phyloP scores from a whole-genome alignment of 495 filamentous ascomycete species.

The Aspergillus cavernicola region DNA sequence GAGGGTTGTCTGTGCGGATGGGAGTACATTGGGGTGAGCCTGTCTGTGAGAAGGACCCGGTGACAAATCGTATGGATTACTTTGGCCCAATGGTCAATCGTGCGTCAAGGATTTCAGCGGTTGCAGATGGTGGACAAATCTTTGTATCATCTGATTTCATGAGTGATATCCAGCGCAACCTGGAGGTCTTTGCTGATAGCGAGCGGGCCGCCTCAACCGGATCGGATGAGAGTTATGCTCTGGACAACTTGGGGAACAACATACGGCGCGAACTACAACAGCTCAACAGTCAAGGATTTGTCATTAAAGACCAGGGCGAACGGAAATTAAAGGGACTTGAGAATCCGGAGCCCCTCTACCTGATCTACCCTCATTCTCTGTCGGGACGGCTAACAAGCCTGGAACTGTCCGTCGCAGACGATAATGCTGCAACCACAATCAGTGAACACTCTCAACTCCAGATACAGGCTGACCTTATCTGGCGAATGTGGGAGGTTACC shows the following conservation, averaged over 20 bases:
- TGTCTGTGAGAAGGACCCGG: conserved; percentile 90
- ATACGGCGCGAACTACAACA: conserved; percentile 86
- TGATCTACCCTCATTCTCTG: conserved; percentile 86
- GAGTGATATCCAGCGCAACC: conserved; percentile 85
- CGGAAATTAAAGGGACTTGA: conserved; percentile 93
- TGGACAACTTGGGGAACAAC: conserved; percentile 51
- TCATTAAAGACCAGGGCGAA: conserved; percentile 93
- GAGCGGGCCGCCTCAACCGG: conserved; percentile 65
- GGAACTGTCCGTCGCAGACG: conserved; percentile 37
- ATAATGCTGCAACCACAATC: conserved; percentile 37
- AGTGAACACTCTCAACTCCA: conserved; percentile 55
- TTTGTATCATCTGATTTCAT: conserved; percentile 96
- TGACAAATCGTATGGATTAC: conserved; percentile 98
- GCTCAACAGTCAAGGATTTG: conserved; percentile 87
- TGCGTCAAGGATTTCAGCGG: conserved; percentile 84
- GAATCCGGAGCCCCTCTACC: conserved; percentile 92
- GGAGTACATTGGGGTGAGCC: conserved; percentile 93
- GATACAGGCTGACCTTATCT: conserved; percentile 78
- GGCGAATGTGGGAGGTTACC: conserved; percentile 85
- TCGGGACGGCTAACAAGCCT: conserved; percentile 70
- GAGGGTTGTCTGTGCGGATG: conserved; percentile 93
- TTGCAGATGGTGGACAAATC: conserved; percentile 96
- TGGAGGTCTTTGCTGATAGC: conserved; percentile 77
- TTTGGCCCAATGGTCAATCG: conserved; percentile 99
- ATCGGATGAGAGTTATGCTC: conserved; percentile 68